phyloP scores from a whole-genome alignment of 2,329 filamentous ascomycete genomes.

The Sarocladium strictum region DNA sequence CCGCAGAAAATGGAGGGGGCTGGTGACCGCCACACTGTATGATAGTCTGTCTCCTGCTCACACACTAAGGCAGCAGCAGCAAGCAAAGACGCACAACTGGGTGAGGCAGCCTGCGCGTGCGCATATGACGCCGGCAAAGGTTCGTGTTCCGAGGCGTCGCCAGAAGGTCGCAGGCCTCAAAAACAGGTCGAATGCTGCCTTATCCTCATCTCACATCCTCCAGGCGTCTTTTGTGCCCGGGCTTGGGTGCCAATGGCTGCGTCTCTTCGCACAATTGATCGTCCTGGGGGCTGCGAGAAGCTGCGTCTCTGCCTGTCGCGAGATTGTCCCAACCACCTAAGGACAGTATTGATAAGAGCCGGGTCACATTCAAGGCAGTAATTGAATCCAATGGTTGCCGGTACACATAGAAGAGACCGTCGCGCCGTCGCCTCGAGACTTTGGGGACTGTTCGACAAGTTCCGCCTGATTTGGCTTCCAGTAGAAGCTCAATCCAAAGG shows the following conservation, averaged over 20 bases:
- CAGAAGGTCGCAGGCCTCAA: conserved; percentile 8
- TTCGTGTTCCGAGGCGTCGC: neutral
- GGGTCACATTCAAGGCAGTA: neutral
- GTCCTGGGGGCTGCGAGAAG: neutral
- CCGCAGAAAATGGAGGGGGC: conserved; percentile 12
- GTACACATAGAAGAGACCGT: too few relatives aligned
- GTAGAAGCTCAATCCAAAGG: too few relatives aligned
- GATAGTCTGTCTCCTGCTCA: neutral
- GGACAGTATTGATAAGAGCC: neutral
- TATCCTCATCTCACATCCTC: neutral
- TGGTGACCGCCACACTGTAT: conserved; percentile 10
- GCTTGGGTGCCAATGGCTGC: conserved; percentile 1
- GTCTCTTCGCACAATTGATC: neutral
- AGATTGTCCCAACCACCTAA: neutral
- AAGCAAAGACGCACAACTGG: too few relatives aligned
- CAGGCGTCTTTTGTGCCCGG: neutral
- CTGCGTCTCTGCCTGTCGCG: neutral
- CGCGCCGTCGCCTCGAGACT: too few relatives aligned
- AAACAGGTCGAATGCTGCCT: conserved; percentile 9
- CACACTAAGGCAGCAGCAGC: neutral
- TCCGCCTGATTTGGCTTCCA: too few relatives aligned
- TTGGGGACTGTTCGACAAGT: too few relatives aligned
- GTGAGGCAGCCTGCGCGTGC: too few relatives aligned
- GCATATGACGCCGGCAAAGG: too few relatives aligned
- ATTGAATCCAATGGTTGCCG: neutral